Percentiles rank a stretch among this genome's conserved stretches.
Conservation (phyloP, 257 asterid genomes). For the Solanum sejunctum region DNA sequence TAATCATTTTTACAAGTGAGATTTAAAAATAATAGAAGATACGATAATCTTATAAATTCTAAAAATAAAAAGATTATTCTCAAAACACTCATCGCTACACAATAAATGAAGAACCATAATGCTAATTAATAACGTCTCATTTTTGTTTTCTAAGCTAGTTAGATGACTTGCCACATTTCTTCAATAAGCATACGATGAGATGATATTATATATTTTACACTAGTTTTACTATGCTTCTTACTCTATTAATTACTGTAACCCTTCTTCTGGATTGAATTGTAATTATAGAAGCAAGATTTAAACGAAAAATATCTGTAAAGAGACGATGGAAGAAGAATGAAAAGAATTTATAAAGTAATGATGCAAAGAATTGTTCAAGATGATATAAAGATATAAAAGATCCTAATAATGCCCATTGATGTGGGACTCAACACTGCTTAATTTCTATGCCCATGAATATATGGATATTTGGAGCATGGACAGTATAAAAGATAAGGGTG, state of each 20-base stretch:
- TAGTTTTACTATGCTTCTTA: neutral
- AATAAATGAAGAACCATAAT: neutral
- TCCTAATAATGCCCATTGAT: neutral
- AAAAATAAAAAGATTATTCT: no score
- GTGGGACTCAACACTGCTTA: neutral
- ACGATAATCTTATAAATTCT: no score
- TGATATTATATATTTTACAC: neutral
- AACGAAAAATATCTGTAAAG: no score
- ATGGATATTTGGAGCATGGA: no score
- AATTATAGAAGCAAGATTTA: neutral
- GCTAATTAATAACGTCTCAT: neutral
- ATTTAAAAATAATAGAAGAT: no score
- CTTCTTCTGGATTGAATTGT: neutral
- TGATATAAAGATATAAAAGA: no score
- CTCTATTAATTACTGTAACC: neutral
- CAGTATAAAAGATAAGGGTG: no score
- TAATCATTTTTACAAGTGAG: no score
- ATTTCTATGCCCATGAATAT: no score
- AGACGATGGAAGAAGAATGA: neutral
- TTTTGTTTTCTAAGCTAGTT: neutral
- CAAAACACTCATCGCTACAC: no score
- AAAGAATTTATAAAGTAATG: neutral
- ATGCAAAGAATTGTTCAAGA: no score
- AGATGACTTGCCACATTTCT: neutral
- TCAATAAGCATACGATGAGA: neutral